Percentiles rank a stretch among this genome's conserved stretches.
Conservation (phyloP, 2,329 filamentous ascomycete species). For the Aspergillus brasiliensis region DNA sequence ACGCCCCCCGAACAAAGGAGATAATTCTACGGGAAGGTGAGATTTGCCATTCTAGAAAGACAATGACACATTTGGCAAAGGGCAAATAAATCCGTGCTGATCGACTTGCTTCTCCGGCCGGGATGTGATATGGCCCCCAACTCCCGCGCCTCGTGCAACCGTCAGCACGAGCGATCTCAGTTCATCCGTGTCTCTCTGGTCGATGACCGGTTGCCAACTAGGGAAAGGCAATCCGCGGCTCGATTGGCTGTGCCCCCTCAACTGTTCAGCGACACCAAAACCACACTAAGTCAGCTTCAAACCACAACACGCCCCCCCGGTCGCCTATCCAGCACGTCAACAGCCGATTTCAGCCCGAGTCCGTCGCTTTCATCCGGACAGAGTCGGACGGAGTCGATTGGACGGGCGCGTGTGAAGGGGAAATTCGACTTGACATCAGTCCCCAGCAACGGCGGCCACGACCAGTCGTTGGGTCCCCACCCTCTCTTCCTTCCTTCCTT, state of each 20-base stretch:
- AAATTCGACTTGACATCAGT: background rate
- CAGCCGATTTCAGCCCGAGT: background rate
- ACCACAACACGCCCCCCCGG: background rate
- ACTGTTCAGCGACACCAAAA: background rate
- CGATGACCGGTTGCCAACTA: background rate
- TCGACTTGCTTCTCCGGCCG: background rate
- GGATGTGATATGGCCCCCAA: background rate
- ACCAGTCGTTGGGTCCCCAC: background rate
- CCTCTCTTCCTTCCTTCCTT: too few relatives aligned
- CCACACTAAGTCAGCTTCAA: background rate
- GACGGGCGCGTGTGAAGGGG: background rate
- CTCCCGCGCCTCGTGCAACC: background rate
- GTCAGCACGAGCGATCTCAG: background rate
- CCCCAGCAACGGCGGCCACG: background rate
- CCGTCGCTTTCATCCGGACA: slow-evolving; percentile 1
- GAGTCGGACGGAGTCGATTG: background rate
- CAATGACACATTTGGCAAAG: background rate
- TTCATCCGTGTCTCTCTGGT: background rate
- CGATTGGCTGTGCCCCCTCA: background rate
- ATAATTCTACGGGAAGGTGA: background rate
- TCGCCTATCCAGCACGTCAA: background rate
- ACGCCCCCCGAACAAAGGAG: background rate
- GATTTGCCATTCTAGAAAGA: background rate
- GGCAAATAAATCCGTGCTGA: background rate
- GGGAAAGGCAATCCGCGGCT: background rate